Evolutionary conservation across 2,329 filamentous ascomycete genomes (phyloP), one percentile per base, ranked within the genome.

Genomic region (Trichocomaceae sp.): DNA sequence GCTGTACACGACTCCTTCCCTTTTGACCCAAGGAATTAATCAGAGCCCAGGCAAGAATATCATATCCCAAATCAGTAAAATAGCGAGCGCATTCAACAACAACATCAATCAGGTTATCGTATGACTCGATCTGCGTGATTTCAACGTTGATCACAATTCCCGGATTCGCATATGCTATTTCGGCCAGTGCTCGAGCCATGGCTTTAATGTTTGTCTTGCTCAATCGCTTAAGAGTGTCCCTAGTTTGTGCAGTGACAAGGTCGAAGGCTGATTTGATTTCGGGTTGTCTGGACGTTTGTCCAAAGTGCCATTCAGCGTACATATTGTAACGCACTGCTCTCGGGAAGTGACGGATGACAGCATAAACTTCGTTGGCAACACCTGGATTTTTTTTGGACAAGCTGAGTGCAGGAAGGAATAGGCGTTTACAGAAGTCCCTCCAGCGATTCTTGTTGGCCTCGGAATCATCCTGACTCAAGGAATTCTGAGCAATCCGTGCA

Each of bases 41-140:
- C 45, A 99, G 77, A 19, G 90, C 89, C 90, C 92, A 99, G 3
- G 90, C 88, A 45, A 99, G 78, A 31, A 96, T 88, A 69, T 99
- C 93, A 67, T 96, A 96, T 0, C 89, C 92, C 37, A 99, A 76
- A 53, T 88, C 85, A 1, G 92, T 96, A 63, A 97, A 96, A 68
- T 96, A 96, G 63, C 89, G 86, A 39, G 89, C 90, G 65, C 91
- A 96, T 67, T 96, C 90, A 13, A 97, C 91, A 58, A 99, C 89
- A 5, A 90, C 89, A 58, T 96, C 89, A 55, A 96, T 96, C 58
- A 99, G 80, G 66, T 97, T 99, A 67, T 87, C 88, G 69, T 99
- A 99, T 0, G 87, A 86, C 70, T 99, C 91, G 57, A 96, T 89
- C 69, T 96, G 91, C 59, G 85, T 85, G 56, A 99, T 83, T 6